Base-by-base conservation (phyloP, 345 rosid genomes). In the Eucalyptus camaldulensis region DNA sequence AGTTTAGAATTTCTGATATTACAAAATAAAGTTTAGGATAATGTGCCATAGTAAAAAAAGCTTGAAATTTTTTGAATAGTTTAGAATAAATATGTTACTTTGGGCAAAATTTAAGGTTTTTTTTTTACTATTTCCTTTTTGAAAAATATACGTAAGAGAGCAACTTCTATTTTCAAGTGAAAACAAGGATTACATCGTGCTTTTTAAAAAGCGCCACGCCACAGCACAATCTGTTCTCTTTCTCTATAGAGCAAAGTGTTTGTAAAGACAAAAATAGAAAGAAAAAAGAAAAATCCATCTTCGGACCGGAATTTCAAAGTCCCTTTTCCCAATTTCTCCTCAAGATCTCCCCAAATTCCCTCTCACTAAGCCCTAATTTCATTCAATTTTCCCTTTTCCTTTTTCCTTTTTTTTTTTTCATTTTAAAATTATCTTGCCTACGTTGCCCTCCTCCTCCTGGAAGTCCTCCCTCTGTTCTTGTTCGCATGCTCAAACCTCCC, bases 21-120 rank as follows among this genome's bases (percentile, higher is more conserved):
- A 53, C 2, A 8, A 0, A 53, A 21, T 8, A 53, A 1, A 53
- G 1, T 21, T 53, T 21, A 0, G 5, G 5, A 53, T 53, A 21
- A 53, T 21, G 2, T 21, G 24, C 0, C 24, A 19, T 0, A 3
- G 0, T 53, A 3, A 19, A 3, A 51, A 53, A 53, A 53, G 0
- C 1, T 53, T 19, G 10, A 4, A 0, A 53, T 53, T 19, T 53
- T 53, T 53, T 53, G 4, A 50, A 50, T 14, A 50, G 1, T 53
- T 19, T 53, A 19, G 1, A 21, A 1, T 21, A 53, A 53, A 53
- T 53, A 8, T 21, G 10, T 53, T 0, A 21, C 25, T 53, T 21
- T 21, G 2, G 2, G 10, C 0, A 21, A 53, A 53, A 8, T 53
- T 53, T 53, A 8, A 53, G 2, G 1, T 8, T 53, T 50, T 50